Conservation (phyloP, 2,329 filamentous ascomycete species). For the Fusarium burgessii region DNA sequence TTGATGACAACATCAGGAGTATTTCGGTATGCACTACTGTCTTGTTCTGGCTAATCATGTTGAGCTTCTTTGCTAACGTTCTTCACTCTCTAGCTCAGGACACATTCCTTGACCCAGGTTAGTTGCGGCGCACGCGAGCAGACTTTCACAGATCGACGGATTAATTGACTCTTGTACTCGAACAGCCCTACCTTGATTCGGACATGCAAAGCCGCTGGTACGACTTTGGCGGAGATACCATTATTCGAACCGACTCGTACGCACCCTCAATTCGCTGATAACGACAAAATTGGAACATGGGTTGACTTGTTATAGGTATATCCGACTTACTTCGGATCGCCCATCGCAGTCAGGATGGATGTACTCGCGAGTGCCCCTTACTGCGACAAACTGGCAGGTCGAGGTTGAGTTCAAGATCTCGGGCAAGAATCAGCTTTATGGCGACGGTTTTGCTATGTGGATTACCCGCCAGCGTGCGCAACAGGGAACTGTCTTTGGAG, state of each 20-base stretch:
- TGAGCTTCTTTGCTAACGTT: constrained; percentile 37
- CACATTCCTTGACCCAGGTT: constrained; percentile 85
- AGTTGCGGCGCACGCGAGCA: constrained; percentile 54
- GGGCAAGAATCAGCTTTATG: constrained; percentile 89
- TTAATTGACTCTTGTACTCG: constrained; percentile 41
- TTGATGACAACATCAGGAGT: constrained; percentile 63
- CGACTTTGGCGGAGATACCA: constrained; percentile 96
- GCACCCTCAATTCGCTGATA: constrained; percentile 47
- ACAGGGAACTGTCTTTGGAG: constrained; percentile 87
- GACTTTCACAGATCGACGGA: constrained; percentile 18
- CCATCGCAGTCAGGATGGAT: constrained; percentile 93
- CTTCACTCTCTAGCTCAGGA: constrained; percentile 73
- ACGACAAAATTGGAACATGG: constrained; percentile 20
- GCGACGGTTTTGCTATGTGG: constrained; percentile 98
- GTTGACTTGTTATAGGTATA: constrained; percentile 71
- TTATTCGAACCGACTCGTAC: constrained; percentile 79
- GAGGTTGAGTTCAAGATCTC: constrained; percentile 96
- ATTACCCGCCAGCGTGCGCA: constrained; percentile 91
- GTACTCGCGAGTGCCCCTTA: constrained; percentile 92
- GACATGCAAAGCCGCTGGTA: constrained; percentile 99
- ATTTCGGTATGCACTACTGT: constrained; percentile 58
- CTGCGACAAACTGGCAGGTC: constrained; percentile 98
- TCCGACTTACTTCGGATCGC: constrained; percentile 90
- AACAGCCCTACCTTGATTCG: constrained; percentile 93
- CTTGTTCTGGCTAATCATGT: neutral